Conservation (phyloP, 192 early-diverging fungal species). For the Mortierella hygrophila region DNA sequence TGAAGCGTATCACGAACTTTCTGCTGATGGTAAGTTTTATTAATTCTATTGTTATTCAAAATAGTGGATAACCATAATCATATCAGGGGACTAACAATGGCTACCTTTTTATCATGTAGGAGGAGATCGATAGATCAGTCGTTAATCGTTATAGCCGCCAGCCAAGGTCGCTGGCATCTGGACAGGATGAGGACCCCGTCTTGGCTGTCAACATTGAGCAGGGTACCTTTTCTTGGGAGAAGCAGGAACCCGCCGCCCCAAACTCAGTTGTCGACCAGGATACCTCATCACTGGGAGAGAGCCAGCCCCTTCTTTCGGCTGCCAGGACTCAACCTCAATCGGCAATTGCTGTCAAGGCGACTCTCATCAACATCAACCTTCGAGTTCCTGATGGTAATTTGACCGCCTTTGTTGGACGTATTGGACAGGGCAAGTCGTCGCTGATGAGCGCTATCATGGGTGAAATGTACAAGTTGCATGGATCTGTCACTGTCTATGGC, state of each 20-base stretch:
- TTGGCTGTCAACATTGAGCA: constrained; percentile 32
- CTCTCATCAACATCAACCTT: constrained; percentile 52
- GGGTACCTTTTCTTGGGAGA: constrained; percentile 37
- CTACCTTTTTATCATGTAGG: neutral
- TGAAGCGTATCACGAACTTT: constrained; percentile 64
- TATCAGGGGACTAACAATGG: neutral
- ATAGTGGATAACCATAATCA: neutral
- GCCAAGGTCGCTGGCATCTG: neutral
- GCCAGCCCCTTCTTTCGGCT: constrained; percentile 26
- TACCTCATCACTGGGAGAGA: neutral
- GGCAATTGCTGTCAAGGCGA: neutral
- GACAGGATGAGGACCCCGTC: neutral
- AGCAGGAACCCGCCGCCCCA: constrained; percentile 7
- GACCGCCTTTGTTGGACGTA: constrained; percentile 38
- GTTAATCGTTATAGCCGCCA: constrained; percentile 39
- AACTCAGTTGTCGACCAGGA: neutral
- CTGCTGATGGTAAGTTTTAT: constrained; percentile 24
- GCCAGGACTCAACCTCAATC: neutral
- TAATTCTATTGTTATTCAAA: neutral
- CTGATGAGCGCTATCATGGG: constrained; percentile 81
- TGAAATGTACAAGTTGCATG: constrained; percentile 77
- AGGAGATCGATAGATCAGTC: constrained; percentile 38
- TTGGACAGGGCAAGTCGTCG: constrained; percentile 81
- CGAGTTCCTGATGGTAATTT: constrained; percentile 39
- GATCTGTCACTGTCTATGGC: constrained; percentile 71